phyloP scores from a whole-genome alignment of 1,284 basidiomycete species.

The Sanguinoderma infundibulare region DNA sequence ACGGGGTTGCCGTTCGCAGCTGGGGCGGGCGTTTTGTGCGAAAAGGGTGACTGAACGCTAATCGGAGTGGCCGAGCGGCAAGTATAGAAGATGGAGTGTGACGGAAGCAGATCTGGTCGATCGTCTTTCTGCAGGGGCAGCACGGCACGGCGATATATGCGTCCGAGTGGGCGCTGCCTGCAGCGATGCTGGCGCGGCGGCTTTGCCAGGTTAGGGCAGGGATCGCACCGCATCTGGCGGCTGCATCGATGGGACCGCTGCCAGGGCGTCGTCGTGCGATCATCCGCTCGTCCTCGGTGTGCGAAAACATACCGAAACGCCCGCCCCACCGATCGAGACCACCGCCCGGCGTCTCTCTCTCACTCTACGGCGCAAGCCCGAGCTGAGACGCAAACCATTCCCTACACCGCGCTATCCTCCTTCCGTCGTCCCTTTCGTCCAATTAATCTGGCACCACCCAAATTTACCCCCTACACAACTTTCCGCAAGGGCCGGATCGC shows the following conservation, averaged over 20 bases:
- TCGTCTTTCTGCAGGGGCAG: slow-evolving; percentile 9
- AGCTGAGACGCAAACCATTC: too few species aligned
- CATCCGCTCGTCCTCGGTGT: background rate
- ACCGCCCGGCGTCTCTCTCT: background rate
- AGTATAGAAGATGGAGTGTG: background rate
- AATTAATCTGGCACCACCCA: too few species aligned
- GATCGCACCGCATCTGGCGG: slow-evolving; percentile 16
- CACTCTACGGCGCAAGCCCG: background rate
- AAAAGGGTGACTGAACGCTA: slow-evolving; percentile 17
- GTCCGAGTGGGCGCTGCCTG: background rate
- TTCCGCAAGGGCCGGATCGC: too few species aligned
- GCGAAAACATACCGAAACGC: too few species aligned
- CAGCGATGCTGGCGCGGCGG: slow-evolving; percentile 8
- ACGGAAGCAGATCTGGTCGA: slow-evolving; percentile 20
- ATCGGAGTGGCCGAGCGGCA: background rate
- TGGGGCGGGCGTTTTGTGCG: background rate
- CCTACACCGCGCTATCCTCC: slow-evolving; percentile 3
- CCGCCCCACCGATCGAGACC: background rate
- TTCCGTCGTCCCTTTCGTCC: background rate
- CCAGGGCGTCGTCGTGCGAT: background rate
- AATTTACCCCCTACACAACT: too few species aligned
- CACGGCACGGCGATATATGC: background rate
- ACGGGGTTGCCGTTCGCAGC: background rate
- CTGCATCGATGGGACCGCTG: slow-evolving; percentile 9
- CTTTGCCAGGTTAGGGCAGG: slow-evolving; percentile 11